A percentile compares a stretch with the other conserved stretches of the same genome.
Conservation (phyloP, 148 eudicot species). For the Amaranthus cruentus region DNA sequence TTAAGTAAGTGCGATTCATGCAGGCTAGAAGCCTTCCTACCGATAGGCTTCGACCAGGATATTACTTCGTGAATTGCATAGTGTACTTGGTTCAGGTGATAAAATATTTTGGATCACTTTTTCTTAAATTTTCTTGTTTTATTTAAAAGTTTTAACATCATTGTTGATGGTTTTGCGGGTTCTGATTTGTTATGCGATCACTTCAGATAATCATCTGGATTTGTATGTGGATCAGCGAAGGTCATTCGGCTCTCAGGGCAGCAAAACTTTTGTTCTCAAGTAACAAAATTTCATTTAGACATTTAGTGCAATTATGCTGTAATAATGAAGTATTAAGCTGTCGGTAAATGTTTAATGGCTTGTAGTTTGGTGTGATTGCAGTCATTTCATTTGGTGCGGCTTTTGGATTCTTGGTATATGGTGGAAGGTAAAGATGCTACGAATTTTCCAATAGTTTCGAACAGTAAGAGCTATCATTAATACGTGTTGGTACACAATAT, state of each 20-base stretch:
- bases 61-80: constrained; percentile 42
- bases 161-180: not conserved
- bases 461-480: not conserved
- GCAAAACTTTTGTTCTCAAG: constrained; percentile 54
- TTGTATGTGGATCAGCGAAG: constrained; percentile 31
- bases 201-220: constrained; percentile 52
- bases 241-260: constrained; percentile 37
- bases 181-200: not conserved
- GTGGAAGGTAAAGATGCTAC: constrained; percentile 44
- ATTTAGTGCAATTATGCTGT: not conserved
- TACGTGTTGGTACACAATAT: not conserved
- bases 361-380: constrained; percentile 22
- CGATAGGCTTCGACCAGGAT: constrained; percentile 47
- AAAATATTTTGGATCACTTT: not conserved
- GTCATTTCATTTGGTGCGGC: constrained; percentile 54
- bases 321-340: not conserved
- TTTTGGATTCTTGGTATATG: constrained; percentile 53
- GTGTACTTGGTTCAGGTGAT: constrained; percentile 51
- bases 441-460: not conserved
- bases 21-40: constrained; percentile 57
- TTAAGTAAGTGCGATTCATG: not conserved
- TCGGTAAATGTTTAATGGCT: not conserved
- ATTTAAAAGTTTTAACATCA: not conserved
- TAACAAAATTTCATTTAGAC: constrained; percentile 7
- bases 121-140: not conserved